Evolutionary conservation across 305 asterid genomes (phyloP), one percentile per base, ranked within the genome.

Genomic region (Caryopteris hybrid): DNA sequence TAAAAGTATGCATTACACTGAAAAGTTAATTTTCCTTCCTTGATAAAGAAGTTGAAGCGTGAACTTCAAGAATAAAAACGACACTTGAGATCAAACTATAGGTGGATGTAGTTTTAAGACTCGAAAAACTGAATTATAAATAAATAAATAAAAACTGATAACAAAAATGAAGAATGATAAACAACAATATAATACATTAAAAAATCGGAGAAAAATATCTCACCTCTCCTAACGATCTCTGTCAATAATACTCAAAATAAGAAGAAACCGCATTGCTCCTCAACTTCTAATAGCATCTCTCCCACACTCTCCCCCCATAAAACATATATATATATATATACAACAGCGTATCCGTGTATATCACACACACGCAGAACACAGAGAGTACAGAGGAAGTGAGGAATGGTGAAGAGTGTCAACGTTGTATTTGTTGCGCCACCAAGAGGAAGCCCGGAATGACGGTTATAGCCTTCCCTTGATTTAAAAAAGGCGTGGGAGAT

Each of bases 31-130:
- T 13, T 38, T 72, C 2, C 58, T 0, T 13, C 10, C 46, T 47
- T 46, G 50, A 59, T 11, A 14, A 48, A 22, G 45, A 48, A 47
- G 48, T 38, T 8, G 47, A 59, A 69, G 77, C 69, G 77, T 78
- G 69, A 70, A 66, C 53, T 57, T 66, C 51, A 74, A 71, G 69
- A 55, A 22, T 12, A 48, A 31, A 65, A 73, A 70, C 62, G 41
- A 63, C 77, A 66, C 69, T 72, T 43, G 69, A 71, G 77, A 75
- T 68, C 71, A 71, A n/a, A 53, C 41, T 36, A 75, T 71, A 57
- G 61, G 61, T 29, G 65, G 71, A 65, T 63, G 75, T 61, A 51
- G 85, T 73, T 77, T 69, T 72, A 76, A 70, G 81, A 63, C 71
- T 66, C 72, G 59, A 73, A 61, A 55, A 73, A 73, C 57, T 23